Percentiles rank a stretch among this genome's conserved stretches.
Conservation (phyloP, 2,329 filamentous ascomycete species). For the Paracoccidioides lutzii region DNA sequence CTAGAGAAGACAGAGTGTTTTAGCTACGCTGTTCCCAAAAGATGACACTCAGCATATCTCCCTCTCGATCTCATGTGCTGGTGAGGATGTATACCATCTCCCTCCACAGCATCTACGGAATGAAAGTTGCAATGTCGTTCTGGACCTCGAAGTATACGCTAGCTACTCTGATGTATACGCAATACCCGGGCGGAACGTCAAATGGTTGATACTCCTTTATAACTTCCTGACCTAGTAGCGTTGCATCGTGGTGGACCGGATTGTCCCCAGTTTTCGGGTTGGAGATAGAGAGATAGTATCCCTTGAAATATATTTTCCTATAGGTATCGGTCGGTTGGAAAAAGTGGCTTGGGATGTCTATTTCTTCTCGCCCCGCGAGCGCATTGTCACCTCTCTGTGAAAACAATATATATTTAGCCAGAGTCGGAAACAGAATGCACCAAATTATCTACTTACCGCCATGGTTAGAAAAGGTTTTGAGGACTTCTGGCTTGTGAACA, state of each 20-base stretch:
- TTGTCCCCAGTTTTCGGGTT: conserved; percentile 1
- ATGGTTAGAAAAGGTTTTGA: no score
- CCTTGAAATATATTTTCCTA: conserved; percentile 7
- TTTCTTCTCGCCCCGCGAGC: conserved; percentile 4
- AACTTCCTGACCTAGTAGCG: not conserved
- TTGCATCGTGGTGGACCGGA: not conserved
- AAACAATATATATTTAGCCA: not conserved
- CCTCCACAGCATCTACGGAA: conserved; percentile 1
- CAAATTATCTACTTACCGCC: no score
- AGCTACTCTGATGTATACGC: conserved; percentile 4
- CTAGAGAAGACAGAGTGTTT: no score
- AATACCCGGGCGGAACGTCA: conserved; percentile 6
- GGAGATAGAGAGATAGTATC: conserved; percentile 6
- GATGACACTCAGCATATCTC: conserved; percentile 1
- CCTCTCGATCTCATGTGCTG: conserved; percentile 5
- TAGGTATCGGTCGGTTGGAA: not conserved
- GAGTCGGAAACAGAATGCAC: no score
- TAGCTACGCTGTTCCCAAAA: no score
- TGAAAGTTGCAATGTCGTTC: not conserved
- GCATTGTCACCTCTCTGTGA: conserved; percentile 4
- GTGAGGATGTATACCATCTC: conserved; percentile 3
- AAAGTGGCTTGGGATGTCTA: conserved; percentile 6
- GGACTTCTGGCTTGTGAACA: no score
- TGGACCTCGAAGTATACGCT: conserved; percentile 6
- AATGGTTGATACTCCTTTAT: conserved; percentile 3